These are phyloP conservation scores for Ceratocystis smalleyi DNA, from an alignment of 2,329 filamentous ascomycete species.

Conservation along the genomic window DNA sequence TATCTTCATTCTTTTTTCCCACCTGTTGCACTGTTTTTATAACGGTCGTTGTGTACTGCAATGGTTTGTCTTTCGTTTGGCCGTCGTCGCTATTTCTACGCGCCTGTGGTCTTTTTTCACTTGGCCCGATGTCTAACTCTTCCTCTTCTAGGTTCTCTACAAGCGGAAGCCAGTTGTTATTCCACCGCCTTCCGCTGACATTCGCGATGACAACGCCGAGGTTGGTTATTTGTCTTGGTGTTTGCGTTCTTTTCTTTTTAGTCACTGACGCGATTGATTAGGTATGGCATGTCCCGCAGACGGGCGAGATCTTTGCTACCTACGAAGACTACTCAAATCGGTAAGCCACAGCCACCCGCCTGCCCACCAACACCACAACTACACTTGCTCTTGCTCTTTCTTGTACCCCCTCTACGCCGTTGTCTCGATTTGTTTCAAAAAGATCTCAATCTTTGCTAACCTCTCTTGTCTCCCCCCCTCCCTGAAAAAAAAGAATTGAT, in stretches of 20 bases:
- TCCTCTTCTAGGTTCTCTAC: constrained; percentile 58
- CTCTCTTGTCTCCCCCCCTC: constrained; percentile 19
- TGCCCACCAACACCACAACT: background rate
- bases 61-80: constrained; percentile 1
- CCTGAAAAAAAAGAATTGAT: constrained; percentile 56
- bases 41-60: background rate
- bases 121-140: background rate
- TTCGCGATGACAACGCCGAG: constrained; percentile 71
- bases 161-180: constrained; percentile 91
- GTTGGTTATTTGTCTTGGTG: constrained; percentile 33
- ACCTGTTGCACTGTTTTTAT: background rate
- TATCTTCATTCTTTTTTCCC: background rate
- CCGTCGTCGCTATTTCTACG: background rate
- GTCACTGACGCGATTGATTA: constrained; percentile 26
- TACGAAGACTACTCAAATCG: constrained; percentile 80
- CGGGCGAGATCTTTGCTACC: constrained; percentile 72
- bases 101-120: background rate
- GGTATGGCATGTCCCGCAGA: constrained; percentile 86
- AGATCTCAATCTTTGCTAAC: background rate
- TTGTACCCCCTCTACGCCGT: background rate
- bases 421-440: constrained; percentile 10
- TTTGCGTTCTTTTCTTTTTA: constrained; percentile 5
- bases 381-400: background rate
- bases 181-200: constrained; percentile 46
- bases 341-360: constrained; percentile 34